A percentile compares a stretch with the other conserved stretches of the same genome.
Evolutionary conservation across 1,284 basidiomycete species (phyloP).

Genomic region (Crocinoboletus sp.): DNA sequence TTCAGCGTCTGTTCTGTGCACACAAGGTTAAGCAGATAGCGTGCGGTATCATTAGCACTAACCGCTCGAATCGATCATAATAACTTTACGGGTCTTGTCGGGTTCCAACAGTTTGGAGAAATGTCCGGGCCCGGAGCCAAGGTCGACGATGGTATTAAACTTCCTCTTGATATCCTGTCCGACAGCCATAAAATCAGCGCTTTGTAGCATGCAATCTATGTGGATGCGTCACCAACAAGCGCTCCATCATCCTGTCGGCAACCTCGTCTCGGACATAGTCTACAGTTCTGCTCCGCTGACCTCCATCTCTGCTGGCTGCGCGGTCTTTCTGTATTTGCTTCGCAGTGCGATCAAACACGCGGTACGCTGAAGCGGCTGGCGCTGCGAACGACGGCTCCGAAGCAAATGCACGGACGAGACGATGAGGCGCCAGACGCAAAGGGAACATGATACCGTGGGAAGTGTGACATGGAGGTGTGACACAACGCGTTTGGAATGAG

Average conservation of each 20-base stretch:
- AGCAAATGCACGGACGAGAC: constrained; percentile 34
- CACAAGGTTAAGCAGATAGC: constrained; percentile 1
- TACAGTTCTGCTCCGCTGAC: constrained; percentile 65
- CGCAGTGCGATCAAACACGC: constrained; percentile 86
- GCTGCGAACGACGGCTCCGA: constrained; percentile 35
- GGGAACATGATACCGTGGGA: constrained; percentile 23
- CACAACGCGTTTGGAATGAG: constrained; percentile 8
- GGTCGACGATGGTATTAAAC: constrained; percentile 79
- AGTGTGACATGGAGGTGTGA: constrained; percentile 17
- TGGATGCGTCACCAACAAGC: constrained; percentile 59
- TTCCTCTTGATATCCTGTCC: constrained; percentile 86
- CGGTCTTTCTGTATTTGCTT: constrained; percentile 82
- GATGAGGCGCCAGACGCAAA: constrained; percentile 1
- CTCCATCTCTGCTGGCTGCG: constrained; percentile 57
- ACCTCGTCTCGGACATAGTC: constrained; percentile 94
- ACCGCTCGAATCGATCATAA: constrained; percentile 92
- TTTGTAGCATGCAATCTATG: neutral
- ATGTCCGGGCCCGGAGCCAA: constrained; percentile 94
- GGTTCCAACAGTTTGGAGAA: constrained; percentile 81
- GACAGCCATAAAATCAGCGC: constrained; percentile 7
- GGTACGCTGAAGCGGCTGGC: constrained; percentile 53
- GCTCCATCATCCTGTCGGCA: constrained; percentile 87
- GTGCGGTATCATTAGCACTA: constrained; percentile 21
- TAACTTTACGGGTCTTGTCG: constrained; percentile 66
- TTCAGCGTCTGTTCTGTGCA: constrained; percentile 56